These are phyloP conservation scores for Fusarium pininemorale DNA, from an alignment of 2,329 filamentous ascomycete species.

Conservation along the genomic window DNA sequence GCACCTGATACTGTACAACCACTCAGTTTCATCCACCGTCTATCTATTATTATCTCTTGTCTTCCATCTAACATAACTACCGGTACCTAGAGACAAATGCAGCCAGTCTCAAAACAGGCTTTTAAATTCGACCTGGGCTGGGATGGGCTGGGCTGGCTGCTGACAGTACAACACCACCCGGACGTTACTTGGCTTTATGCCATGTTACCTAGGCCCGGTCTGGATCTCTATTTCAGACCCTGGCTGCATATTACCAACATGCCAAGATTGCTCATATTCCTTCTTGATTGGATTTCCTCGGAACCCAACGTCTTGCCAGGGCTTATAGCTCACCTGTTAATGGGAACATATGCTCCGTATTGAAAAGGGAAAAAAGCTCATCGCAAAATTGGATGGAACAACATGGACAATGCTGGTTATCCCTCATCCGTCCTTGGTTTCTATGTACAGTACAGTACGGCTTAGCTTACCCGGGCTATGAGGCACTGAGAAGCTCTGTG, in stretches of 20 bases:
- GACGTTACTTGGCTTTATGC: constrained; percentile 15
- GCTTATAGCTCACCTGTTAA: constrained; percentile 10
- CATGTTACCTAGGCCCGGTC: constrained; percentile 20
- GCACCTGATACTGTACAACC: constrained; percentile 20
- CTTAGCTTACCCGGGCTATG: constrained; percentile 9
- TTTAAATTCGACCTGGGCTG: neutral
- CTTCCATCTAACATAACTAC: neutral
- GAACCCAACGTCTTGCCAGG: neutral
- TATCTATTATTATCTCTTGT: constrained; percentile 1
- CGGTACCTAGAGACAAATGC: neutral
- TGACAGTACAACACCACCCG: constrained; percentile 3
- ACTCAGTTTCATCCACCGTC: neutral
- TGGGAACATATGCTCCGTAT: constrained; percentile 11
- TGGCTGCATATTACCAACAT: constrained; percentile 23
- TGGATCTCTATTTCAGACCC: constrained; percentile 35
- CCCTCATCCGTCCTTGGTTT: constrained; percentile 10
- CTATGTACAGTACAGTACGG: neutral
- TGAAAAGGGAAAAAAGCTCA: constrained; percentile 4
- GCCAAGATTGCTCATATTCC: constrained; percentile 21
- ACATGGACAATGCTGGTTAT: neutral
- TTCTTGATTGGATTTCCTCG: constrained; percentile 12
- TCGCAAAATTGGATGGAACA: constrained; percentile 6
- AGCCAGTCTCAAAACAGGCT: constrained; percentile 31
- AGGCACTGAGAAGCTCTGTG: neutral
- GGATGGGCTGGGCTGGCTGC: neutral